These are phyloP conservation scores for Paracoccidioides lutzii DNA, from an alignment of 2,329 filamentous ascomycete genomes.

Conservation along the genomic window DNA sequence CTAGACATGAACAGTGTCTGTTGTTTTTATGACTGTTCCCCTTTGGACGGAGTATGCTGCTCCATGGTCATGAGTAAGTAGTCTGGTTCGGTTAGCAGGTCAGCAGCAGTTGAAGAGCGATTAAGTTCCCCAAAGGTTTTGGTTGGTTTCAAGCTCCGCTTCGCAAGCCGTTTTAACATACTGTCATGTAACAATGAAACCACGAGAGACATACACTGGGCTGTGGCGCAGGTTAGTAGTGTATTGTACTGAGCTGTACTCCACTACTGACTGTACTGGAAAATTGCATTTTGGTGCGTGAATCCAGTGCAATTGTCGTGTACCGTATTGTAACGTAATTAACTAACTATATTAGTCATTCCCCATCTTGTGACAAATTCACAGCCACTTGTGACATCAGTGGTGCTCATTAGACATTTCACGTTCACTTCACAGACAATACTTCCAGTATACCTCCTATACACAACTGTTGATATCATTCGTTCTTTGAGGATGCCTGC, in stretches of 20 bases:
- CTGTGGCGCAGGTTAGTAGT: neutral
- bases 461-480: neutral
- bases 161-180: neutral
- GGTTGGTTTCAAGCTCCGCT: neutral
- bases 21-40: neutral
- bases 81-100: neutral
- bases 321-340: neutral
- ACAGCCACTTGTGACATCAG: conserved; percentile 6
- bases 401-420: neutral
- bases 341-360: neutral
- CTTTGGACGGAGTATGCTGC: neutral
- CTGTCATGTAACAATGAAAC: neutral
- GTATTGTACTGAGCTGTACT: too few species aligned
- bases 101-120: too few species aligned
- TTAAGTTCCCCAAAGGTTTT: too few species aligned
- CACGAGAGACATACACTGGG: neutral
- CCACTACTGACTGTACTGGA: too few species aligned
- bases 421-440: neutral
- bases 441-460: neutral
- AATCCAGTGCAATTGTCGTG: neutral
- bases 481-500: neutral
- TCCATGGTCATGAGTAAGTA: neutral
- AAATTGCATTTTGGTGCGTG: too few species aligned
- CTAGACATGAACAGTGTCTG: neutral
- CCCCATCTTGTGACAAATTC: neutral